A percentile compares a stretch with the other conserved stretches of the same genome.
These are phyloP conservation scores for Miscanthus lutarioriparius DNA, from an alignment of 176 grass and related monocot genomes.

Conservation along the genomic window DNA sequence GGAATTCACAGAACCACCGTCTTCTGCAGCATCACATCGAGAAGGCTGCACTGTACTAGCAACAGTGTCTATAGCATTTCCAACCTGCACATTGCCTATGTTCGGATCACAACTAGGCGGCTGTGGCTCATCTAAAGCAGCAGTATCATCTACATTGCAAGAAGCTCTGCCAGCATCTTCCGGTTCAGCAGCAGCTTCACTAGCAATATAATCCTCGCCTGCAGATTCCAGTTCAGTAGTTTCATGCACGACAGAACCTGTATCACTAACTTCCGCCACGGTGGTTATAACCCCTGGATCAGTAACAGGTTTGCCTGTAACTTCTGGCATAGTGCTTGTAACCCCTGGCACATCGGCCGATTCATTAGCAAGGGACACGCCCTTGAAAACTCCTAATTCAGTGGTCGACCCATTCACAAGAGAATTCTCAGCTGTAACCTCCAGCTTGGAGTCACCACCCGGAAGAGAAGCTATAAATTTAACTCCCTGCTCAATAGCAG, in stretches of 20 bases:
- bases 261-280: conserved; percentile 1
- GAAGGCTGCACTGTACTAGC: background rate
- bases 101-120: conserved; percentile 19
- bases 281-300: background rate
- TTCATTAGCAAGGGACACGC: background rate
- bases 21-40: conserved; percentile 4
- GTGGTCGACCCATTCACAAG: background rate
- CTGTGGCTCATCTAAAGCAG: conserved; percentile 22
- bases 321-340: background rate
- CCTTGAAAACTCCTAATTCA: conserved; percentile 14
- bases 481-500: background rate
- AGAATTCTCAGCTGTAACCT: background rate
- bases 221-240: conserved; percentile 20
- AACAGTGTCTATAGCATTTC: conserved; percentile 29
- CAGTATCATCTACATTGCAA: conserved; percentile 6
- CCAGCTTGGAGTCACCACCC: background rate
- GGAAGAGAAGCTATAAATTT: background rate
- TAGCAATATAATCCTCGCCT: background rate
- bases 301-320: background rate
- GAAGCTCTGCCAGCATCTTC: background rate
- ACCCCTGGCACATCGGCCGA: background rate
- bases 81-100: background rate
- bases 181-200: background rate
- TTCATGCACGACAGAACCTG: conserved; percentile 30
- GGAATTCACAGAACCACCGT: conserved; percentile 24